Evolutionary conservation across 352 stramenopile genomes (phyloP).

Genomic region (Phytophthora syringae): DNA sequence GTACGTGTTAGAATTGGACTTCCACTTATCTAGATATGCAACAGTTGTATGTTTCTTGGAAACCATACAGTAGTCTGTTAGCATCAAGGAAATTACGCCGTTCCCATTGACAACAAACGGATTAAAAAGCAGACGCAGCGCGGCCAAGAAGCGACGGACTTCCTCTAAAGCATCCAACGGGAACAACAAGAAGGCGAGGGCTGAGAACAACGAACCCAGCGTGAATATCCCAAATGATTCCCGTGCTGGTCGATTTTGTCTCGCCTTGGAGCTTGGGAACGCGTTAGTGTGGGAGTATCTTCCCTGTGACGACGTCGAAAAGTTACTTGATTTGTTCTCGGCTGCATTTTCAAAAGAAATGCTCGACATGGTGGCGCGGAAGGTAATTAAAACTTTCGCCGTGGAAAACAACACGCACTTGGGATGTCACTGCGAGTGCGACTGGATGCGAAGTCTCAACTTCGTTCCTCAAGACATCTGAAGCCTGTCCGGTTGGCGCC

Average conservation of each 20-base stretch:
- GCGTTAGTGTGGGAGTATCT: slow-evolving; percentile 3
- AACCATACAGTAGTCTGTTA: too few relatives aligned
- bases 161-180: not conserved
- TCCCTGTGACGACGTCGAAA: not conserved
- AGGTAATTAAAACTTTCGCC: slow-evolving; percentile 1
- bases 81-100: too few relatives aligned
- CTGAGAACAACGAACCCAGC: not conserved
- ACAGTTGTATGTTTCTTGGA: too few relatives aligned
- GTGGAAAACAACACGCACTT: slow-evolving; percentile 17
- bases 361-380: not conserved
- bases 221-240: not conserved
- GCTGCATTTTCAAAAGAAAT: not conserved
- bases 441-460: slow-evolving; percentile 12
- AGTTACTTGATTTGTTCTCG: not conserved
- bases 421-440: slow-evolving; percentile 4
- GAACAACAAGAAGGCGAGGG: not conserved
- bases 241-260: not conserved
- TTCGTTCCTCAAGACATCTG: not conserved
- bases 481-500: not conserved
- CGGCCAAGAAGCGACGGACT: not conserved
- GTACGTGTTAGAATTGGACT: too few relatives aligned
- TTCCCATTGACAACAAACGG: not conserved
- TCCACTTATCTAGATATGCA: too few relatives aligned
- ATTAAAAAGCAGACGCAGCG: not conserved
- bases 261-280: slow-evolving; percentile 4